Conservation (phyloP, 176 grass and related monocot genomes). For the Carex parvula region DNA sequence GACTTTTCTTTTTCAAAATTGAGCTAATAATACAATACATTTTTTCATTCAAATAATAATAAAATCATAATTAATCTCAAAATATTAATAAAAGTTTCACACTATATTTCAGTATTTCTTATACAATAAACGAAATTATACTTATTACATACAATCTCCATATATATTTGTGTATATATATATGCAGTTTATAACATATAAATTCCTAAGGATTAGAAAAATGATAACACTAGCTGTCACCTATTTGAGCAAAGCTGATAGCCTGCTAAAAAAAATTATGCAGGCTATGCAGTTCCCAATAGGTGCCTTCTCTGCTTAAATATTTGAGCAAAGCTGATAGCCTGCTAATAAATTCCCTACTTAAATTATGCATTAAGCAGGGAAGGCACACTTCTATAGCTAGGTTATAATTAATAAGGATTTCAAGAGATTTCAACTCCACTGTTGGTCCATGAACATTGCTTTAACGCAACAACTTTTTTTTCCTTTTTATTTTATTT, state of each 20-base stretch:
- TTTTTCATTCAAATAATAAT: neutral
- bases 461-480: neutral
- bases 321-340: too few relatives aligned
- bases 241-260: too few relatives aligned
- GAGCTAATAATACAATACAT: neutral
- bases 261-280: too few relatives aligned
- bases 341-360: too few relatives aligned
- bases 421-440: neutral
- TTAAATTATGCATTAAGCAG: neutral
- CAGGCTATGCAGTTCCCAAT: too few relatives aligned
- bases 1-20: neutral
- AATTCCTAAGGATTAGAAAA: too few relatives aligned
- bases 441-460: neutral
- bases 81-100: neutral
- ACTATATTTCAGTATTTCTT: neutral
- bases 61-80: neutral
- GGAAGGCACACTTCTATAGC: neutral
- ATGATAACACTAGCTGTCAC: too few relatives aligned
- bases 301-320: too few relatives aligned
- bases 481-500: neutral
- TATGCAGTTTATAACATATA: too few relatives aligned
- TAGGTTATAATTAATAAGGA: neutral
- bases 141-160: neutral
- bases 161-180: too few relatives aligned
- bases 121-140: neutral